phyloP scores from a whole-genome alignment of 1,284 basidiomycete species.

The Ustilago loliicola region DNA sequence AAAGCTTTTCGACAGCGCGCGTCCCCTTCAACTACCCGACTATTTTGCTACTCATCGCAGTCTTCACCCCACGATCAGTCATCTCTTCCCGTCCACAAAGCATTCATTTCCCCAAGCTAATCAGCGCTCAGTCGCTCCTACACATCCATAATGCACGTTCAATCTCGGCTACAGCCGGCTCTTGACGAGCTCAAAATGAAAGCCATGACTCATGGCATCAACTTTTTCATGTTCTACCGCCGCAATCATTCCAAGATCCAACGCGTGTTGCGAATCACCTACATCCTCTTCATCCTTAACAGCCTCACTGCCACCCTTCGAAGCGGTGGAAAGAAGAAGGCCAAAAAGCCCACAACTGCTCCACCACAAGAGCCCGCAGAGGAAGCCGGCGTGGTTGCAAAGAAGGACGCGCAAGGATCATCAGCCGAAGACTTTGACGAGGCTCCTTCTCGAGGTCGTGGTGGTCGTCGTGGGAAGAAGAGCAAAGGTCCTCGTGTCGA shows the following conservation, averaged over 20 bases:
- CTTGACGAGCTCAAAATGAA: slow-evolving; percentile 60
- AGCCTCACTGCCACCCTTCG: slow-evolving; percentile 52
- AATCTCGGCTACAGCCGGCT: slow-evolving; percentile 55
- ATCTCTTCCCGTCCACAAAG: neutral
- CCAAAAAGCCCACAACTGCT: slow-evolving; percentile 27
- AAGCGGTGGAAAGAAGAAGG: slow-evolving; percentile 54
- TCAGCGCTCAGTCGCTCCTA: neutral
- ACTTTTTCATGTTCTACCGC: slow-evolving; percentile 56
- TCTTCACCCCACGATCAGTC: neutral
- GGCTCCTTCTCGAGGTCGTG: slow-evolving; percentile 29
- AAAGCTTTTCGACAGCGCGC: too few relatives aligned
- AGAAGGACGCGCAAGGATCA: slow-evolving; percentile 26
- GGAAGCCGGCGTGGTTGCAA: slow-evolving; percentile 30
- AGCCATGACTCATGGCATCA: slow-evolving; percentile 54
- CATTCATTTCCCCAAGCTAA: neutral
- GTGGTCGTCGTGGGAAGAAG: slow-evolving; percentile 50
- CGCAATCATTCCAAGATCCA: slow-evolving; percentile 64
- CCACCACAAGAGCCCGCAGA: slow-evolving; percentile 18
- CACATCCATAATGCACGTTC: slow-evolving; percentile 56
- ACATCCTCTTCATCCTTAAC: slow-evolving; percentile 57
- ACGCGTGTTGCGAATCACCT: slow-evolving; percentile 52
- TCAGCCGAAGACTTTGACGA: slow-evolving; percentile 34
- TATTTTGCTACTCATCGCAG: neutral
- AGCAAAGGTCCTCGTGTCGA: slow-evolving; percentile 71
- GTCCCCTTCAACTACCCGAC: too few relatives aligned